phyloP scores from a whole-genome alignment of 306 rosid species.

The Sindora glabra region DNA sequence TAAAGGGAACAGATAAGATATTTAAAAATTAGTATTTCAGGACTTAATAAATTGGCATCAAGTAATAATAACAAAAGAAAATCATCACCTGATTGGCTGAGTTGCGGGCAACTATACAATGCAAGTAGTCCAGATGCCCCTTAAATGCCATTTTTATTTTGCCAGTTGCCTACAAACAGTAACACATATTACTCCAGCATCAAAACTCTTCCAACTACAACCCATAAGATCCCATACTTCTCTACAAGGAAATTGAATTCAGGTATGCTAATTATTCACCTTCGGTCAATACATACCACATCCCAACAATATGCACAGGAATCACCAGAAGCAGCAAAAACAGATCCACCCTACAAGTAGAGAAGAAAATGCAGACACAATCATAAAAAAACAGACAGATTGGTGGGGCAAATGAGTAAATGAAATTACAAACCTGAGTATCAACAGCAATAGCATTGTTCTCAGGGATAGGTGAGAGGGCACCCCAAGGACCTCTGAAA shows the following conservation, averaged over 20 bases:
- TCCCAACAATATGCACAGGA: slow-evolving; percentile 96
- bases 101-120: slow-evolving; percentile 75
- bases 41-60: no score
- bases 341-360: slow-evolving; percentile 62
- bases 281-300: slow-evolving; percentile 71
- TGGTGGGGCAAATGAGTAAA: background rate
- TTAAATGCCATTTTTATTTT: slow-evolving; percentile 65
- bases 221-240: slow-evolving; percentile 1
- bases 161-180: slow-evolving; percentile 56
- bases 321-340: slow-evolving; percentile 86
- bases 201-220: background rate
- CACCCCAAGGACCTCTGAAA: slow-evolving; percentile 96
- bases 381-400: slow-evolving; percentile 2
- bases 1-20: slow-evolving; percentile 2
- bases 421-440: slow-evolving; percentile 37
- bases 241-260: background rate
- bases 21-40: no score
- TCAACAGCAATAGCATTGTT: slow-evolving; percentile 84
- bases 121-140: slow-evolving; percentile 90
- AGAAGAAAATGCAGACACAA: slow-evolving; percentile 8
- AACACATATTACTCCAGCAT: slow-evolving; percentile 11
- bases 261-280: slow-evolving; percentile 29
- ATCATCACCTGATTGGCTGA: slow-evolving; percentile 56
- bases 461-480: slow-evolving; percentile 94
- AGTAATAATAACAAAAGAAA: background rate